Evolutionary conservation across 1,284 basidiomycete genomes (phyloP), one percentile per base, ranked within the genome.

Genomic region (Ceratobasidium sp.): DNA sequence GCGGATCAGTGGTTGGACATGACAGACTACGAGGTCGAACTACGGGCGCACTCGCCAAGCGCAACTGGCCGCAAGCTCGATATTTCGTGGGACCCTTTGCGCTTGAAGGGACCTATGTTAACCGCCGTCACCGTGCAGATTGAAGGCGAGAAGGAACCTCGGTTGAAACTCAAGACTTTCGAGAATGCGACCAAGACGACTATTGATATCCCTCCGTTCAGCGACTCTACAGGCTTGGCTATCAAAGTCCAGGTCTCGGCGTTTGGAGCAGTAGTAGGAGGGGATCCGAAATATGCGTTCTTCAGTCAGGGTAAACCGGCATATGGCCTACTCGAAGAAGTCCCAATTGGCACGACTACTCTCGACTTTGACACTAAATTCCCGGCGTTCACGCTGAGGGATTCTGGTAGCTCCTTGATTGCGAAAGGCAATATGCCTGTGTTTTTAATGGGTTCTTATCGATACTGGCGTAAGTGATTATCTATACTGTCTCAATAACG

Each of bases 21-120:
- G 60, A 33, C 60, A 5, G 60, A 61, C 26, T 61, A 61, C 60
- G 60, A 61, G 26, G 39, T 61, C 60, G 39, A 26, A 20, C 26
- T 61, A 26, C n/a, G 13, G 13, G 26, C n/a, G 12, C 60, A 33
- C 39, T 61, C 60, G 5, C 18, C 60, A 13, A 33, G 2, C 13
- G 13, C 60, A 26, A 28, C 2, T 3, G 26, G 60, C 33, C 60
- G 60, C 18, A 33, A 46, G 44, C 44, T 46, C 44, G 44, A 46
- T 46, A 46, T 46, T 13, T 46, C 44, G 13, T 46, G 44, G 44
- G 13, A 46, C 44, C 7, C 6, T 13, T 13, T 46, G 44, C 44
- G 44, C 13, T 13, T 46, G 13, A 46, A 46, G 44, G 44, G 44
- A 6, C 44, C 44, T 6, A 46, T 46, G 44, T 6, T 13, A 46